Evolutionary conservation across 768 basidiomycete species (phyloP), one percentile per base, ranked within the genome.

Genomic region (Boletellus ananiceps): DNA sequence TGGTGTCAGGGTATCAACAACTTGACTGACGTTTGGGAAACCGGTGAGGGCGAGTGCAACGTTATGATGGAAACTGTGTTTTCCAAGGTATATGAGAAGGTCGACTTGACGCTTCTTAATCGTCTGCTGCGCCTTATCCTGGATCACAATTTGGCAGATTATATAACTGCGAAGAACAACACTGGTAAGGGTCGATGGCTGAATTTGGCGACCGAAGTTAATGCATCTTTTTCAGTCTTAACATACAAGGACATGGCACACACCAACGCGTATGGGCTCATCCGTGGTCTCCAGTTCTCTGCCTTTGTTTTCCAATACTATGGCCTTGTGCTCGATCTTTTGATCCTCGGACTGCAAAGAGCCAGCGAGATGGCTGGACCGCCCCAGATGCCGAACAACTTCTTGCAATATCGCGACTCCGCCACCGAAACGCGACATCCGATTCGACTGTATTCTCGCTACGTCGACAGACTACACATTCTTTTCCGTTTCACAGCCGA

Each of bases 1-100:
- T 98, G 95, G 95, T 95, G 93, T 63, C 95, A 98, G 72, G 96
- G 96, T 36, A 94, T 98, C 77, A 98, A 98, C 73, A 99, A 99
- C 69, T 68, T 98, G 66, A 93, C 89, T 3, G 95, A 99, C 51
- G 84, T 99, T 35, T 99, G 96, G 96, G 96, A 98, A 71, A 98
- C 94, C 1, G 81, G 84, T 51, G 94, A 99, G 60, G 96, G 96
- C 55, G 95, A 98, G 72, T 97, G 93, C 70, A 88, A 92, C 60
- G 96, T 98, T 38, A 78, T 99, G 74, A 97, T 98, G 94, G 96
- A 99, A 74, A 99, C 96, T 0, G 92, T 95, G 6, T 77, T 96
- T 34, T 93, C 91, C 27, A 93, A 96, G 71, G 96, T 97, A 16
- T 98, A 98, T 68, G 96, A 98, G 78, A 98, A 99, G 81, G 88